phyloP scores from a whole-genome alignment of 2,329 filamentous ascomycete genomes.

The Aspergillus calidoustus region DNA sequence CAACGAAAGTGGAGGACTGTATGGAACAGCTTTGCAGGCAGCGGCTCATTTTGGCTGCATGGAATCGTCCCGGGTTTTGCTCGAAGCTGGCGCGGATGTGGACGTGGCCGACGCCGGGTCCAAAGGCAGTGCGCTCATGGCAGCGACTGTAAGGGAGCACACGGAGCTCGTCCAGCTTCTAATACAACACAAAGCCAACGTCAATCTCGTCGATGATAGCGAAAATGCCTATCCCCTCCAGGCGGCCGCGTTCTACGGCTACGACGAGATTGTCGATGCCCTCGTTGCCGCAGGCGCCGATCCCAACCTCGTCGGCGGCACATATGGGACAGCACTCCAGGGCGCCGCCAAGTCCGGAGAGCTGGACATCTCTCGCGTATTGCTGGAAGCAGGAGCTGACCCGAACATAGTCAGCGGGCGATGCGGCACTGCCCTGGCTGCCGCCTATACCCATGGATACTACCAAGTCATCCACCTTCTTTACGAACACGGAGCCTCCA shows the following conservation, averaged over 20 bases:
- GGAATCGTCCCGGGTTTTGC: background rate
- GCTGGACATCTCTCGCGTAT: background rate
- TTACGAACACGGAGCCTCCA: background rate
- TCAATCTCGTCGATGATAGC: background rate
- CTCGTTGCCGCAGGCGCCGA: background rate
- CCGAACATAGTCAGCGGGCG: background rate
- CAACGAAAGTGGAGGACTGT: background rate
- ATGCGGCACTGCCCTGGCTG: background rate
- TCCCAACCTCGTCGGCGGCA: background rate
- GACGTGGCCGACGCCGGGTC: background rate
- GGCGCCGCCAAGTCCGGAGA: background rate
- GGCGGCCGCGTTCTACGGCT: background rate
- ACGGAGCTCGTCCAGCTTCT: background rate
- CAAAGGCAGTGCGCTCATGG: background rate
- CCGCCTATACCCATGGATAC: background rate
- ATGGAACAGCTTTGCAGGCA: background rate
- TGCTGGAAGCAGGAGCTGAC: background rate
- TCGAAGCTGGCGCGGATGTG: background rate
- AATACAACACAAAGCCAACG: background rate
- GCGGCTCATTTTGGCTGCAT: background rate
- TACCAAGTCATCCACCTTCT: background rate
- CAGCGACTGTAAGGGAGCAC: background rate
- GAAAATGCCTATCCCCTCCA: background rate
- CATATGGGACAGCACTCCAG: background rate
- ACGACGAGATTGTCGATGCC: background rate